Evolutionary conservation across 139 green algal genomes (phyloP).

Genomic region (Bryopsis sp.): DNA sequence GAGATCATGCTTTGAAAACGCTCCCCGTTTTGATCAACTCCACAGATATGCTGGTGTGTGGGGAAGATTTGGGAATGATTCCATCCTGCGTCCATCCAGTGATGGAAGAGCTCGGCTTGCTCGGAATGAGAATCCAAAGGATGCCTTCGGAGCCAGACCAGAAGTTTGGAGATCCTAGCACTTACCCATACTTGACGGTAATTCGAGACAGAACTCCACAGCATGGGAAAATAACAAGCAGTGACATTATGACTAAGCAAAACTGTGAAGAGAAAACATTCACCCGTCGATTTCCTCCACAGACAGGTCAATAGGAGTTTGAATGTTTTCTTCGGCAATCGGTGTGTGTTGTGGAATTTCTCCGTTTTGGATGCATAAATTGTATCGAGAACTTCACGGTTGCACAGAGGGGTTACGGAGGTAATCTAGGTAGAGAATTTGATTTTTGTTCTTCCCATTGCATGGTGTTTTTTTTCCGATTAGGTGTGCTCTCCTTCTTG

Average conservation of each 20-base stretch:
- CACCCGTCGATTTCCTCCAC: no score
- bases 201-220: slow-evolving; percentile 38
- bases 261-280: no score
- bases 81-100: slow-evolving; percentile 82
- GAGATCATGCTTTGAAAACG: slow-evolving; percentile 58
- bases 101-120: slow-evolving; percentile 78
- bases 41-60: slow-evolving; percentile 90
- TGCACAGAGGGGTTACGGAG: no score
- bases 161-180: slow-evolving; percentile 3
- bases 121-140: slow-evolving; percentile 86
- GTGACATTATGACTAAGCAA: no score
- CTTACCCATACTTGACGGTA: slow-evolving; percentile 9
- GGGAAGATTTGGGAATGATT: slow-evolving; percentile 83
- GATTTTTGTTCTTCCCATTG: neutral
- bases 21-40: slow-evolving; percentile 69
- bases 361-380: no score
- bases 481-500: slow-evolving; percentile 77
- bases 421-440: no score
- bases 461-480: neutral
- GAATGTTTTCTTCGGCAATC: no score
- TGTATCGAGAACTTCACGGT: no score
- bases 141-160: slow-evolving; percentile 48
- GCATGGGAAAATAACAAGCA: slow-evolving; percentile 40
- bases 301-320: no score
- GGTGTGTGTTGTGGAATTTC: no score